These are phyloP conservation scores for Venturia asperata DNA, from an alignment of 2,329 filamentous ascomycete species.

Conservation along the genomic window DNA sequence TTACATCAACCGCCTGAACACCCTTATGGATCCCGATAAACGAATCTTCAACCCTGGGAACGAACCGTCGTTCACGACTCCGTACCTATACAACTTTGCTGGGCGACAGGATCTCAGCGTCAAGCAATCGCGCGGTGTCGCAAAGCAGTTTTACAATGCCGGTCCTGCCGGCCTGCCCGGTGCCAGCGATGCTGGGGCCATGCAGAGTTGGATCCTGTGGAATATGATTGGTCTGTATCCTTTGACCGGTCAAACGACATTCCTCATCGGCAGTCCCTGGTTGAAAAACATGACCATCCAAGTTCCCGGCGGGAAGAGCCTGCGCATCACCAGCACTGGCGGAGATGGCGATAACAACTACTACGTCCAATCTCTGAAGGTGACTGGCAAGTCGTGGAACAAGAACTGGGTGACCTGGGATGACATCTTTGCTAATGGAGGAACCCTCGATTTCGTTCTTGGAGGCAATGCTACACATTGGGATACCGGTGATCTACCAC, in stretches of 20 bases:
- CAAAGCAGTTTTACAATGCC: conserved; percentile 52
- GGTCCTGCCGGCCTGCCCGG: conserved; percentile 55
- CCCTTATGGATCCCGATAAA: conserved; percentile 51
- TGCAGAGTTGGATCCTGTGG: conserved; percentile 59
- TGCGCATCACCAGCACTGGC: conserved; percentile 50
- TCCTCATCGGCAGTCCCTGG: conserved; percentile 48
- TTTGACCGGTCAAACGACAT: conserved; percentile 60
- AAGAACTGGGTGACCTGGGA: conserved; percentile 60
- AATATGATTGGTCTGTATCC: conserved; percentile 55
- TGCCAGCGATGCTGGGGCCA: conserved; percentile 64
- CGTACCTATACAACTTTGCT: conserved; percentile 63
- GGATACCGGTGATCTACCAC: conserved; percentile 54
- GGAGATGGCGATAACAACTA: conserved; percentile 39
- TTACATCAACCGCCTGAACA: conserved; percentile 54
- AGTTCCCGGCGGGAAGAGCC: conserved; percentile 47
- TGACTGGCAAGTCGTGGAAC: conserved; percentile 58
- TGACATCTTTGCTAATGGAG: conserved; percentile 58
- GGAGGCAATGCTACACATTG: conserved; percentile 48
- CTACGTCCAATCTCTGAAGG: conserved; percentile 59
- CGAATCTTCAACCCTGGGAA: conserved; percentile 61
- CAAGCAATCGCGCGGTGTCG: conserved; percentile 50
- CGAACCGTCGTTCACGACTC: conserved; percentile 59
- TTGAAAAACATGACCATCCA: conserved; percentile 49
- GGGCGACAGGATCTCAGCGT: conserved; percentile 57
- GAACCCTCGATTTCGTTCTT: conserved; percentile 58